These are phyloP conservation scores for Ogataea paraovalis DNA, from an alignment of 805 yeast species.

Conservation along the genomic window DNA sequence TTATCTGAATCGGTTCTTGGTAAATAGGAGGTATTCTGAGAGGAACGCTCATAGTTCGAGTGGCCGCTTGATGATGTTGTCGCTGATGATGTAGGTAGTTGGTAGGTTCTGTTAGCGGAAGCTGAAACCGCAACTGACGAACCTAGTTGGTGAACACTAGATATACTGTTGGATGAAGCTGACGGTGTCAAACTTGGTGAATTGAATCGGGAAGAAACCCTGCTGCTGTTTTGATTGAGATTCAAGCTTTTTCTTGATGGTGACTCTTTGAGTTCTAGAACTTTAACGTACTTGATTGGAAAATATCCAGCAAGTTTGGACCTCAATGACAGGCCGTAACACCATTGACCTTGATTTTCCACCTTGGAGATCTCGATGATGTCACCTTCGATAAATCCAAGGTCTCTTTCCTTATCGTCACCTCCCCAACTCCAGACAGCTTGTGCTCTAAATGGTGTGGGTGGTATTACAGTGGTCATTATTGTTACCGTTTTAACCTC, in stretches of 20 bases:
- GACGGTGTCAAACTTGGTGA: slow-evolving; percentile 11
- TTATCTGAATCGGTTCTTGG: slow-evolving; percentile 3
- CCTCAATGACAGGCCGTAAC: slow-evolving; percentile 78
- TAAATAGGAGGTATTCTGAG: slow-evolving; percentile 7
- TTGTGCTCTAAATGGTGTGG: slow-evolving; percentile 30
- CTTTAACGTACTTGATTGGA: slow-evolving; percentile 80
- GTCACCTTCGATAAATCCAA: slow-evolving; percentile 94
- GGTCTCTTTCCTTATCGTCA: slow-evolving; percentile 70
- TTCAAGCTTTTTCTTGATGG: slow-evolving; percentile 19
- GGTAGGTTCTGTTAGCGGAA: slow-evolving; percentile 5
- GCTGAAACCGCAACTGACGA: slow-evolving; percentile 15
- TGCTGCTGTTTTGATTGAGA: slow-evolving; percentile 9
- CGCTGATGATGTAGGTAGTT: slow-evolving; percentile 3
- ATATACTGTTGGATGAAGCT: slow-evolving; percentile 15
- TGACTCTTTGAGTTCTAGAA: slow-evolving; percentile 35
- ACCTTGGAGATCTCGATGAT: slow-evolving; percentile 70
- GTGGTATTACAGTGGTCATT: not conserved
- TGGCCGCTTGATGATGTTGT: not conserved
- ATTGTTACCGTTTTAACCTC: no score
- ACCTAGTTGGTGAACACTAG: slow-evolving; percentile 12
- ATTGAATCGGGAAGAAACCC: slow-evolving; percentile 7
- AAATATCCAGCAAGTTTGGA: slow-evolving; percentile 81
- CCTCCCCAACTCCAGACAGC: slow-evolving; percentile 95
- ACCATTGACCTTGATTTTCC: slow-evolving; percentile 85
- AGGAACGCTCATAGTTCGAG: slow-evolving; percentile 3